Evolutionary conservation across 2,329 filamentous ascomycete genomes (phyloP).

Genomic region (Chaetomiaceae sp.): DNA sequence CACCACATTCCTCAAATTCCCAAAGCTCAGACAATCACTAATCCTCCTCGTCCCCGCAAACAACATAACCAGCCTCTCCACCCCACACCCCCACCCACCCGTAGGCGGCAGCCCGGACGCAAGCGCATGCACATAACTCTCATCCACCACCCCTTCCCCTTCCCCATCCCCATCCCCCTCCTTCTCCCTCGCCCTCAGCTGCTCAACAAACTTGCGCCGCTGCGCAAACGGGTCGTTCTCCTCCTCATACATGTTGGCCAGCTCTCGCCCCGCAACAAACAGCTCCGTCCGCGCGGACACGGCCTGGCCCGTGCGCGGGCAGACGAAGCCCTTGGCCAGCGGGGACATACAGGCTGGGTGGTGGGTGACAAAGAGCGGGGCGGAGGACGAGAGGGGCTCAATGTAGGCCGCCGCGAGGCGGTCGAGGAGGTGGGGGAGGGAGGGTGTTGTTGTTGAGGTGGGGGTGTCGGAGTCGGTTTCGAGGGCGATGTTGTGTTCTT

Average conservation of each 20-base stretch:
- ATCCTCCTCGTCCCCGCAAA: slow-evolving; percentile 75
- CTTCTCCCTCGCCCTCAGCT: slow-evolving; percentile 31
- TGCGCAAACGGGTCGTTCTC: slow-evolving; percentile 91
- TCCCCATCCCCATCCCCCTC: slow-evolving; percentile 40
- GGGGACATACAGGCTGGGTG: slow-evolving; percentile 90
- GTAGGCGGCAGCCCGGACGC: slow-evolving; percentile 92
- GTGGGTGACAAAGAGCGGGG: slow-evolving; percentile 79
- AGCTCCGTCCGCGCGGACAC: slow-evolving; percentile 80
- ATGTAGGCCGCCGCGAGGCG: slow-evolving; percentile 69
- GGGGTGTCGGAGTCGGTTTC: slow-evolving; percentile 37
- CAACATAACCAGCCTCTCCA: slow-evolving; percentile 89
- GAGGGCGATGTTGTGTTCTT: slow-evolving; percentile 47
- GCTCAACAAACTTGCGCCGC: slow-evolving; percentile 67
- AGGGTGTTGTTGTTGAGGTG: slow-evolving; percentile 40
- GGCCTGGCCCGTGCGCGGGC: slow-evolving; percentile 60
- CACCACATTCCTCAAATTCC: slow-evolving; percentile 67
- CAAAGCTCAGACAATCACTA: slow-evolving; percentile 81
- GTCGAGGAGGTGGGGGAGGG: slow-evolving; percentile 68
- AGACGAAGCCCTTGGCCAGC: slow-evolving; percentile 77
- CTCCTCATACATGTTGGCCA: slow-evolving; percentile 97
- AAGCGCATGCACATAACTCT: slow-evolving; percentile 76
- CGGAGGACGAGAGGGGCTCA: slow-evolving; percentile 62
- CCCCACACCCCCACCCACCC: slow-evolving; percentile 90
- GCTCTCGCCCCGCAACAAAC: slow-evolving; percentile 72
- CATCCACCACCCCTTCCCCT: slow-evolving; percentile 52